Percentiles rank a stretch among this genome's conserved stretches.
phyloP scores from a whole-genome alignment of 139 green algal genomes.

The Coelastrella sp. region DNA sequence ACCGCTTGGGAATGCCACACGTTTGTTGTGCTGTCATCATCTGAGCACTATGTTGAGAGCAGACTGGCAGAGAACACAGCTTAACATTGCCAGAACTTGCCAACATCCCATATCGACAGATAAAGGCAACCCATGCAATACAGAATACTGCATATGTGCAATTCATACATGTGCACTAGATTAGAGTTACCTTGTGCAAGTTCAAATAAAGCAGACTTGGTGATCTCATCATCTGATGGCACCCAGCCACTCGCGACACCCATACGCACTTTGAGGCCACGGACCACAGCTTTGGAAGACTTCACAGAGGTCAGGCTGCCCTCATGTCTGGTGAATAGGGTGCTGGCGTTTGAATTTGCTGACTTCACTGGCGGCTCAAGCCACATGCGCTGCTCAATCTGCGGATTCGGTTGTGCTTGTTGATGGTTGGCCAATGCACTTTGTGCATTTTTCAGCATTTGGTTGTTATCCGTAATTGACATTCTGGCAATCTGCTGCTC shows the following conservation, averaged over 20 bases:
- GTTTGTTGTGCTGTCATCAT: too few species aligned
- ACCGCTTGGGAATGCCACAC: too few species aligned
- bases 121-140: too few species aligned
- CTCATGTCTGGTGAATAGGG: neutral
- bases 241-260: constrained; percentile 56
- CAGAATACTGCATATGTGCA: neutral
- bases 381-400: too few species aligned
- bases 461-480: too few species aligned
- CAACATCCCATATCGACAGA: neutral
- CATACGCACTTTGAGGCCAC: constrained; percentile 64
- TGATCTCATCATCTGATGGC: constrained; percentile 8
- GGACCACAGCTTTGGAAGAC: neutral
- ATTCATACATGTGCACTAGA: neutral
- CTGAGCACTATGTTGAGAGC: too few species aligned
- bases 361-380: neutral
- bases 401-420: too few species aligned
- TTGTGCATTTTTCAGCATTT: too few species aligned
- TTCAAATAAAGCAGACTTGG: constrained; percentile 20
- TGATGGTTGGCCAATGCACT: too few species aligned
- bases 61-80: too few species aligned
- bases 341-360: neutral
- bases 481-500: neutral
- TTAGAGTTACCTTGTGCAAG: constrained; percentile 28
- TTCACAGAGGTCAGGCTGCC: neutral
- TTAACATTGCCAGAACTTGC: too few species aligned